phyloP scores from a whole-genome alignment of 2,329 filamentous ascomycete genomes.

The Parasarocladium wereldwijsianum region DNA sequence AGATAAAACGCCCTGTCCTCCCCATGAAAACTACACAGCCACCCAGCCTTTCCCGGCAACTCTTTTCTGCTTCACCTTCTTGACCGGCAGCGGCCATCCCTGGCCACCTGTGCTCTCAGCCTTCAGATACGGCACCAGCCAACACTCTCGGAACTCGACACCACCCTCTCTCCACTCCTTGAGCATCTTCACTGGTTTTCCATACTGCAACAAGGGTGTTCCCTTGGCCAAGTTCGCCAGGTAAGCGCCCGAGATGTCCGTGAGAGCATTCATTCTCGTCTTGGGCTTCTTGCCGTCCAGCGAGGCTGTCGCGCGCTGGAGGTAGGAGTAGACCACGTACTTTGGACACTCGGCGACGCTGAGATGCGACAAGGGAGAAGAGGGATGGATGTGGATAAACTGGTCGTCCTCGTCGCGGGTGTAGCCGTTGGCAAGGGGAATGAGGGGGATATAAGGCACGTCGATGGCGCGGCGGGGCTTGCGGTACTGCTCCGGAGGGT shows the following conservation, averaged over 20 bases:
- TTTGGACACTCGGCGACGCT: slow-evolving; percentile 62
- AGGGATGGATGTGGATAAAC: slow-evolving; percentile 77
- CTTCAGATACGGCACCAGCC: slow-evolving; percentile 64
- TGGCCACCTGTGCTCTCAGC: slow-evolving; percentile 48
- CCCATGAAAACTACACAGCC: slow-evolving; percentile 45
- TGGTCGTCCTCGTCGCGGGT: slow-evolving; percentile 36
- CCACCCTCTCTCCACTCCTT: slow-evolving; percentile 25
- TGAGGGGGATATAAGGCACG: slow-evolving; percentile 77
- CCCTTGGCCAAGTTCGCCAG: slow-evolving; percentile 68
- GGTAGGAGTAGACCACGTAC: slow-evolving; percentile 75
- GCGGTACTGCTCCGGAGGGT: slow-evolving; percentile 48
- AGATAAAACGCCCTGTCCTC: no score
- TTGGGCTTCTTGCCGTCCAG: slow-evolving; percentile 43
- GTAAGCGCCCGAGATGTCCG: slow-evolving; percentile 61
- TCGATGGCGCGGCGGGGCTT: slow-evolving; percentile 80
- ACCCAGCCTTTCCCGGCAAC: slow-evolving; percentile 62
- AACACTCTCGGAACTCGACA: slow-evolving; percentile 51
- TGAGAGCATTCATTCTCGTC: slow-evolving; percentile 79
- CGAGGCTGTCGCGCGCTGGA: slow-evolving; percentile 51
- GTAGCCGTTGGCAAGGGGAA: slow-evolving; percentile 40
- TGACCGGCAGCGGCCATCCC: slow-evolving; percentile 77
- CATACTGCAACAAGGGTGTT: slow-evolving; percentile 70
- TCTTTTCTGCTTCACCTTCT: slow-evolving; percentile 69
- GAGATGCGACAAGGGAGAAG: slow-evolving; percentile 61
- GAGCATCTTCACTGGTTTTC: slow-evolving; percentile 83